A percentile compares a stretch with the other conserved stretches of the same genome.
phyloP scores from a whole-genome alignment of 495 filamentous ascomycete species.

The Chaetomidium leptoderma region DNA sequence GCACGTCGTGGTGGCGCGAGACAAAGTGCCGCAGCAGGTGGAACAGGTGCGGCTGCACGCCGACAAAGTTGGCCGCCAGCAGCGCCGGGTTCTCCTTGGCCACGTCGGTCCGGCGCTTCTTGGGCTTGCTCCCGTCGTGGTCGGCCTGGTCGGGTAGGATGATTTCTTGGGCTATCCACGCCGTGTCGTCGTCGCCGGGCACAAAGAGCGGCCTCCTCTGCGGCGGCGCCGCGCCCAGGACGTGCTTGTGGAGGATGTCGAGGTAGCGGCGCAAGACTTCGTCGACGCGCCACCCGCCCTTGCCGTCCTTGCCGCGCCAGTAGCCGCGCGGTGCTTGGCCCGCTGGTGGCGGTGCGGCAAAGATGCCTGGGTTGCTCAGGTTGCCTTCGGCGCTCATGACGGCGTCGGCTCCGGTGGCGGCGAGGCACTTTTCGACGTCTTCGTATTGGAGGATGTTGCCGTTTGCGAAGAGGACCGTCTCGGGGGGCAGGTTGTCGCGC shows the following conservation, averaged over 20 bases:
- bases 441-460: constrained; percentile 83
- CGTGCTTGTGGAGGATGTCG: constrained; percentile 77
- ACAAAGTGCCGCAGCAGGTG: constrained; percentile 82
- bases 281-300: constrained; percentile 85
- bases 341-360: constrained; percentile 59
- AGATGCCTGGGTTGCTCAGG: constrained; percentile 83
- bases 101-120: constrained; percentile 31
- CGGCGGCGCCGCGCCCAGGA: constrained; percentile 59
- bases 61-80: constrained; percentile 67
- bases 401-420: constrained; percentile 82
- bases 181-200: constrained; percentile 59
- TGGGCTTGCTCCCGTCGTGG: constrained; percentile 33
- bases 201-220: constrained; percentile 67
- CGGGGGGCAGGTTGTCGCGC: constrained; percentile 73
- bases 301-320: constrained; percentile 77
- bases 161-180: constrained; percentile 39
- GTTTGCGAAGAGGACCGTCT: constrained; percentile 94
- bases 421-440: constrained; percentile 75
- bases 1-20: constrained; percentile 68
- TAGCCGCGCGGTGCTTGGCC: constrained; percentile 69
- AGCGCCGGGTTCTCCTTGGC: constrained; percentile 39
- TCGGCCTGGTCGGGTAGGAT: constrained; percentile 48
- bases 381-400: constrained; percentile 97
- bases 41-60: constrained; percentile 90
- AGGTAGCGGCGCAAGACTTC: constrained; percentile 81